Percentiles rank a stretch among this genome's conserved stretches.
Conservation (phyloP, 2,329 filamentous ascomycete genomes). For the Fusarium sp. region DNA sequence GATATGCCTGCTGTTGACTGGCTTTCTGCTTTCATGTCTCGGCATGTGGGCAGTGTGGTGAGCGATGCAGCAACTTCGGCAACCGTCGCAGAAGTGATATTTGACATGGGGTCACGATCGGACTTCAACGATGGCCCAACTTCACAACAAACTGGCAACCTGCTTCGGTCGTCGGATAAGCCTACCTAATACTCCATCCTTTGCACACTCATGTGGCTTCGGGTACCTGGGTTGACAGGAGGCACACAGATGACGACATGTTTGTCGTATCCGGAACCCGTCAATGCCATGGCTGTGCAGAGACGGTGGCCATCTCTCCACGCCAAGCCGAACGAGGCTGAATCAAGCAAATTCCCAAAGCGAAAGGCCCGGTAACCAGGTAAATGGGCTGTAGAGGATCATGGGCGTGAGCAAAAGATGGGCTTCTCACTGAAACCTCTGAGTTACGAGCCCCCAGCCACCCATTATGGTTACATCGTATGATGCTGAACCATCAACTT, state of each 20-base stretch:
- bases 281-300: not conserved
- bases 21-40: not conserved
- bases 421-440: not conserved
- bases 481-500: constrained; percentile 1
- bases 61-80: constrained; percentile 12
- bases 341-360: not conserved
- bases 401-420: constrained; percentile 1
- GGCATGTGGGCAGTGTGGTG: constrained; percentile 31
- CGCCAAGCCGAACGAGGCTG: not conserved
- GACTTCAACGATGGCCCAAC: constrained; percentile 26
- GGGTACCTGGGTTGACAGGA: constrained; percentile 35
- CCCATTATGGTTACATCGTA: constrained; percentile 13
- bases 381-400: not conserved
- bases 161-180: constrained; percentile 2
- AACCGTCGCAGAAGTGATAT: constrained; percentile 28
- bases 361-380: constrained; percentile 6
- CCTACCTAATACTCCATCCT: constrained; percentile 1
- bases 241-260: constrained; percentile 23
- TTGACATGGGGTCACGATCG: constrained; percentile 39
- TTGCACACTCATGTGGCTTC: constrained; percentile 15
- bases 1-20: constrained; percentile 22
- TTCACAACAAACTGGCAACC: not conserved
- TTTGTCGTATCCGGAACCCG: constrained; percentile 14
- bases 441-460: constrained; percentile 9
- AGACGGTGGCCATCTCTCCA: not conserved